Conservation (phyloP, 2,329 filamentous ascomycete species). For the Myriosclerotinia scirpicola region DNA sequence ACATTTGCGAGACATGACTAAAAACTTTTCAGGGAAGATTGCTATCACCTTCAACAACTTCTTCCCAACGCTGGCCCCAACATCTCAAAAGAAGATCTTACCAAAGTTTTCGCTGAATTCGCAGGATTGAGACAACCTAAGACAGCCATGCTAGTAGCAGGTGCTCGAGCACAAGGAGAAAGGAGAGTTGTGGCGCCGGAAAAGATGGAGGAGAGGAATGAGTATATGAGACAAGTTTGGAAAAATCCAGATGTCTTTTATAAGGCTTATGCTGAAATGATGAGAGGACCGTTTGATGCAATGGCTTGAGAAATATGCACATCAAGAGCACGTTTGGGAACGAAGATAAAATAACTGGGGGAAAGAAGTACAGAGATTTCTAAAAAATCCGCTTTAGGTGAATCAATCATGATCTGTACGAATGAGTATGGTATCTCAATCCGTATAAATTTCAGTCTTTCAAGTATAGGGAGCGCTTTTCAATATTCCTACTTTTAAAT, state of each 20-base stretch:
- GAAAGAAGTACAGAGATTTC: too few species aligned
- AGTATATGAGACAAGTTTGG: slow-evolving; percentile 16
- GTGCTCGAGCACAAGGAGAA: slow-evolving; percentile 23
- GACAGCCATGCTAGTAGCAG: slow-evolving; percentile 16
- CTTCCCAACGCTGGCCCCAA: background rate
- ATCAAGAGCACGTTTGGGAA: background rate
- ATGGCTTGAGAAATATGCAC: background rate
- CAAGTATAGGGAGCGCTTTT: too few species aligned
- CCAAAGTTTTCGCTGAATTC: slow-evolving; percentile 15
- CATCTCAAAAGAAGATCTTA: background rate
- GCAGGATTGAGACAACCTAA: slow-evolving; percentile 18
- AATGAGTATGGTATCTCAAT: too few species aligned
- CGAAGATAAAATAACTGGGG: too few species aligned
- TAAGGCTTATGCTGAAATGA: background rate
- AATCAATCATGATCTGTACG: too few species aligned
- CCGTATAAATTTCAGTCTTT: too few species aligned
- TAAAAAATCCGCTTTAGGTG: too few species aligned
- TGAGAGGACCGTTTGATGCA: slow-evolving; percentile 10
- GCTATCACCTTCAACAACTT: slow-evolving; percentile 10
- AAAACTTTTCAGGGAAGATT: slow-evolving; percentile 8
- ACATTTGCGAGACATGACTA: background rate
- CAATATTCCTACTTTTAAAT: too few species aligned
- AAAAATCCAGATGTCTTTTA: background rate
- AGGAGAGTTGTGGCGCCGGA: slow-evolving; percentile 14
- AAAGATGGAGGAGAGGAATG: slow-evolving; percentile 14